Conservation (phyloP, 805 yeast species). For the Ogataea populi-albae region DNA sequence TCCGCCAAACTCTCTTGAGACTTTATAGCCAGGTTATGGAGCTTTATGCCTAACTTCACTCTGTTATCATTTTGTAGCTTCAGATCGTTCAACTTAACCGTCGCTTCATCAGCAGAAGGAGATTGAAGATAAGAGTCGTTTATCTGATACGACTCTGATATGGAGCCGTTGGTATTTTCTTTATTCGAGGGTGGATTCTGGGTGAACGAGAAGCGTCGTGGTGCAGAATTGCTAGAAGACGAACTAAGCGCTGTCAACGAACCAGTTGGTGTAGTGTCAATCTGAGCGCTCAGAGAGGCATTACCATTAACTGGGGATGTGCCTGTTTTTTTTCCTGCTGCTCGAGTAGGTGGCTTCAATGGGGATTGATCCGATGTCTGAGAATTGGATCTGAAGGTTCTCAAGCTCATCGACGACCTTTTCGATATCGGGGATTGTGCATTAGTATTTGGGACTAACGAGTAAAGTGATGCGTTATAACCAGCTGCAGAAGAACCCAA, state of each 20-base stretch:
- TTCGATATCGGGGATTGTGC: conserved; percentile 28
- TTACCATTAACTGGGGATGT: conserved; percentile 10
- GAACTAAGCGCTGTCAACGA: neutral
- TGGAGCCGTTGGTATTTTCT: no score
- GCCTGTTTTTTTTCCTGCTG: conserved; percentile 9
- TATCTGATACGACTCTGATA: conserved; percentile 2
- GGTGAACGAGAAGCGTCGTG: conserved; percentile 2
- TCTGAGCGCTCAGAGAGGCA: conserved; percentile 4
- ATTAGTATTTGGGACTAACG: conserved; percentile 4
- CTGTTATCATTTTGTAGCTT: conserved; percentile 29
- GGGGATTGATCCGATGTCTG: conserved; percentile 28
- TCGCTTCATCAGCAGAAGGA: conserved; percentile 27
- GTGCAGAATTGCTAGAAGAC: neutral
- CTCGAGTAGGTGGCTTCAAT: conserved; percentile 12
- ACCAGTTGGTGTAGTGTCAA: no score
- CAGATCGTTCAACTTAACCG: conserved; percentile 28
- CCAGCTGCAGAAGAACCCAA: neutral
- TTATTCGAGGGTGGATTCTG: conserved; percentile 3
- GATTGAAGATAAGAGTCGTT: conserved; percentile 12
- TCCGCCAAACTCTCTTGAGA: conserved; percentile 24
- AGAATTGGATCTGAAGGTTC: conserved; percentile 34
- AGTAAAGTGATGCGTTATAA: no score
- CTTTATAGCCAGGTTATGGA: conserved; percentile 23
- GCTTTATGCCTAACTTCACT: conserved; percentile 27
- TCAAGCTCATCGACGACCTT: conserved; percentile 31